A percentile compares a stretch with the other conserved stretches of the same genome.
These are phyloP conservation scores for Umbelopsis sp. DNA, from an alignment of 192 early-diverging fungal species.

Conservation along the genomic window DNA sequence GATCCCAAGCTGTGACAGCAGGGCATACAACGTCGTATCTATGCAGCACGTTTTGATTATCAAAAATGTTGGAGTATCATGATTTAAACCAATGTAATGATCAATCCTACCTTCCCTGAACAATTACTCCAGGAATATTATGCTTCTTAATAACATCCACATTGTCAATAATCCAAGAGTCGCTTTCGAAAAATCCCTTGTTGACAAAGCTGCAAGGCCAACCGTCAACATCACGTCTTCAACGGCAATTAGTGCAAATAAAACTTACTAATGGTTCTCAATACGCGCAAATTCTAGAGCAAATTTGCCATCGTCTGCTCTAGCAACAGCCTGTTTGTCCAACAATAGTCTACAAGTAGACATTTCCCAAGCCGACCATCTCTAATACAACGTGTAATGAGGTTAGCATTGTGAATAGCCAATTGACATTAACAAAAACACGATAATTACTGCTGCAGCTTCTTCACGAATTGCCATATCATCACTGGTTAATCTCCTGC, in stretches of 20 bases:
- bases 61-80: slow-evolving; percentile 45
- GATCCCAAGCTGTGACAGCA: slow-evolving; percentile 32
- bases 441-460: slow-evolving; percentile 55
- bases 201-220: slow-evolving; percentile 56
- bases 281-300: slow-evolving; percentile 71
- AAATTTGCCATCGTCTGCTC: slow-evolving; percentile 60
- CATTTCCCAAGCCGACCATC: slow-evolving; percentile 57
- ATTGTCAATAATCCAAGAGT: slow-evolving; percentile 63
- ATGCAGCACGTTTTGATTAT: slow-evolving; percentile 38
- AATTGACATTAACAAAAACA: too few species aligned
- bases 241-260: neutral
- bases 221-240: neutral
- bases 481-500: slow-evolving; percentile 60
- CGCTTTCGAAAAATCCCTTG: slow-evolving; percentile 69
- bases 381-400: neutral
- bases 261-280: slow-evolving; percentile 52
- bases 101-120: slow-evolving; percentile 64
- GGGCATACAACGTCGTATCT: slow-evolving; percentile 39
- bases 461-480: slow-evolving; percentile 48
- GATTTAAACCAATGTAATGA: slow-evolving; percentile 44
- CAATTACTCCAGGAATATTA: slow-evolving; percentile 65
- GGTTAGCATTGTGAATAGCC: too few species aligned
- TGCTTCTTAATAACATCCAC: slow-evolving; percentile 56
- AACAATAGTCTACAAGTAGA: slow-evolving; percentile 54
- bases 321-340: slow-evolving; percentile 54